Evolutionary conservation across 495 filamentous ascomycete species (phyloP).

Genomic region (Achaetomiella virescens): DNA sequence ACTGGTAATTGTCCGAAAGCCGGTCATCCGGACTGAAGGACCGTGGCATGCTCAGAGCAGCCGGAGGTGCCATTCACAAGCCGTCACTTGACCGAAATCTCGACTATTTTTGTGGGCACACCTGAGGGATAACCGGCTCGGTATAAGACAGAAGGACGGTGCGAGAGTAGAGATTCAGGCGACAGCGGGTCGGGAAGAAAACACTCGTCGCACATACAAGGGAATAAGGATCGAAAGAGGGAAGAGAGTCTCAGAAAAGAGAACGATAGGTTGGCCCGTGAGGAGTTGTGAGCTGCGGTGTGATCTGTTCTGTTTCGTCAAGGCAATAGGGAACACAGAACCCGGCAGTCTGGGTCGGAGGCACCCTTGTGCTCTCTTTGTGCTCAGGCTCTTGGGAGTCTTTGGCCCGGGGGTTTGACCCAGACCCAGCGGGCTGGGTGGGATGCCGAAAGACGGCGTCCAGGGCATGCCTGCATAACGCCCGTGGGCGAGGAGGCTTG

Average conservation of each 20-base stretch:
- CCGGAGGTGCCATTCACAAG: neutral
- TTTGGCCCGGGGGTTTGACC: neutral
- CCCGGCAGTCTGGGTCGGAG: constrained; percentile 13
- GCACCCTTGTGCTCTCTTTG: constrained; percentile 5
- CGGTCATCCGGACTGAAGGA: constrained; percentile 3
- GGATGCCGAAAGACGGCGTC: constrained; percentile 8
- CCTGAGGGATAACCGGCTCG: neutral
- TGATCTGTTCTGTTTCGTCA: neutral
- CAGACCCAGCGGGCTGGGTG: constrained; percentile 9
- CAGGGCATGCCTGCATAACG: neutral
- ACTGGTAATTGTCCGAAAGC: constrained; percentile 22
- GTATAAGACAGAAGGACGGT: neutral
- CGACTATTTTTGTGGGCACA: neutral
- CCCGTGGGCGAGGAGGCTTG: neutral
- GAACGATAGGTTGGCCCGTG: neutral
- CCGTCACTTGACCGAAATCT: neutral
- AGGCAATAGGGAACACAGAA: constrained; percentile 1
- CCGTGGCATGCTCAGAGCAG: neutral
- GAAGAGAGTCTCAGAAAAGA: neutral
- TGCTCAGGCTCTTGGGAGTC: neutral
- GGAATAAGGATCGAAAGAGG: neutral
- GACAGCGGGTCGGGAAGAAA: neutral
- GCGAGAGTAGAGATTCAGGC: neutral
- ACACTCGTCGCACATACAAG: neutral
- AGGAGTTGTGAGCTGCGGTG: neutral